Percentiles rank a stretch among this genome's conserved stretches.
These are phyloP conservation scores for Danielia reshetovae DNA, from an alignment of 805 yeast genomes.

Conservation along the genomic window DNA sequence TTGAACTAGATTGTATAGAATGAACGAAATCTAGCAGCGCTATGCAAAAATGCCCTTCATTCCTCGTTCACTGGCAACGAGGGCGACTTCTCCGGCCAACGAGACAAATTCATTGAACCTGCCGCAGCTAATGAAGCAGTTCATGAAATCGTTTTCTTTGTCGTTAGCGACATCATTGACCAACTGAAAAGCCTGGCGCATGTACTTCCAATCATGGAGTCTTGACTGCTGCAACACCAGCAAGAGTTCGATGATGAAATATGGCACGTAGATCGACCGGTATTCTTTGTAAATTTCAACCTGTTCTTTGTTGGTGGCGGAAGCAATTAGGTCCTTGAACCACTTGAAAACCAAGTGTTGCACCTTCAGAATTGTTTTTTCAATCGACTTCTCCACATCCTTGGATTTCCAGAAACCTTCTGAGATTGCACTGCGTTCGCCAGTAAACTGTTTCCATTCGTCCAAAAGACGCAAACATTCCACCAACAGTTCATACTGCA, in stretches of 20 bases:
- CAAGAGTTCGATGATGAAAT: slow-evolving; percentile 62
- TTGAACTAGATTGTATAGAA: slow-evolving; percentile 47
- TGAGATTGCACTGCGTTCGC: slow-evolving; percentile 13
- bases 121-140: slow-evolving; percentile 56
- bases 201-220: slow-evolving; percentile 39
- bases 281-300: slow-evolving; percentile 44
- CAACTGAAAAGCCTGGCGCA: slow-evolving; percentile 54
- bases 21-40: slow-evolving; percentile 11
- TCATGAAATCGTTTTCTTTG: slow-evolving; percentile 50
- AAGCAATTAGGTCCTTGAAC: slow-evolving; percentile 30
- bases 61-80: slow-evolving; percentile 45
- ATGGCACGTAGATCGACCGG: slow-evolving; percentile 70
- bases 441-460: slow-evolving; percentile 44
- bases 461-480: slow-evolving; percentile 43
- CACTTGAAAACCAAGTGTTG: slow-evolving; percentile 28
- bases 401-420: slow-evolving; percentile 23
- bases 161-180: slow-evolving; percentile 69
- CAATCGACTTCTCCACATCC: slow-evolving; percentile 34
- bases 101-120: slow-evolving; percentile 51
- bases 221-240: slow-evolving; percentile 42
- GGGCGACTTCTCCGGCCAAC: slow-evolving; percentile 54
- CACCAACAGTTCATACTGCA: slow-evolving; percentile 45
- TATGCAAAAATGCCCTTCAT: slow-evolving; percentile 39
- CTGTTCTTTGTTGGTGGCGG: slow-evolving; percentile 24
- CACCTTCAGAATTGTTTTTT: slow-evolving; percentile 29